phyloP scores from a whole-genome alignment of 495 filamentous ascomycete species.

The Neurospora terricola region DNA sequence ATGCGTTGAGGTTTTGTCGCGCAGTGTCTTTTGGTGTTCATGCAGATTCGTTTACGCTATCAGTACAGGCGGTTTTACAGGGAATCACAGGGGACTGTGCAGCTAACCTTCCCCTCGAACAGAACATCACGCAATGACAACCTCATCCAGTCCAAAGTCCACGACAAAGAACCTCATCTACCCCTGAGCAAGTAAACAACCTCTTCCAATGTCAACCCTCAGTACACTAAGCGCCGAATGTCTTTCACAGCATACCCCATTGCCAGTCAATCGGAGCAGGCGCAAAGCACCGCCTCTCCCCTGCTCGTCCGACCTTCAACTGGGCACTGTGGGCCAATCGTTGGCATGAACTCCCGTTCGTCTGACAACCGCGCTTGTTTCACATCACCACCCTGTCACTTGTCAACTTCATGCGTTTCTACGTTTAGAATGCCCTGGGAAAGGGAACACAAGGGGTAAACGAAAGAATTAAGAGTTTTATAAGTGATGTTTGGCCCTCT shows the following conservation, averaged over 20 bases:
- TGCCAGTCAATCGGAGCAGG: background rate
- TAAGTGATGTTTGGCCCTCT: background rate
- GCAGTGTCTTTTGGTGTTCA: background rate
- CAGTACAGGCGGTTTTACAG: background rate
- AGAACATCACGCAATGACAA: background rate
- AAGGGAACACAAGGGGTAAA: background rate
- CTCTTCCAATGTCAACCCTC: background rate
- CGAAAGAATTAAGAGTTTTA: background rate
- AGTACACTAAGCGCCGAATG: background rate
- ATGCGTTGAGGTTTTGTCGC: background rate
- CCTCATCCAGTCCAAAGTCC: background rate
- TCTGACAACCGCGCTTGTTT: slow-evolving; percentile 7
- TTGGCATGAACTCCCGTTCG: background rate
- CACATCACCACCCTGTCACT: background rate
- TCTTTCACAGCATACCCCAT: background rate
- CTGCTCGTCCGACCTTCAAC: background rate
- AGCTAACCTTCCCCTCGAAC: background rate
- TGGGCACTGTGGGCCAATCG: background rate
- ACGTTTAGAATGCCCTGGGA: background rate
- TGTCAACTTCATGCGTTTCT: background rate
- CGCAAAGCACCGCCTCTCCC: background rate
- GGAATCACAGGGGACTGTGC: background rate
- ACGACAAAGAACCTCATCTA: background rate
- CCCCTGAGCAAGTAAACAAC: background rate
- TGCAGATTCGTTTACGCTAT: background rate